Percentiles rank a stretch among this genome's conserved stretches.
Conservation (phyloP, 164 flowering plant genomes). For the Paratinospora sagittata region DNA sequence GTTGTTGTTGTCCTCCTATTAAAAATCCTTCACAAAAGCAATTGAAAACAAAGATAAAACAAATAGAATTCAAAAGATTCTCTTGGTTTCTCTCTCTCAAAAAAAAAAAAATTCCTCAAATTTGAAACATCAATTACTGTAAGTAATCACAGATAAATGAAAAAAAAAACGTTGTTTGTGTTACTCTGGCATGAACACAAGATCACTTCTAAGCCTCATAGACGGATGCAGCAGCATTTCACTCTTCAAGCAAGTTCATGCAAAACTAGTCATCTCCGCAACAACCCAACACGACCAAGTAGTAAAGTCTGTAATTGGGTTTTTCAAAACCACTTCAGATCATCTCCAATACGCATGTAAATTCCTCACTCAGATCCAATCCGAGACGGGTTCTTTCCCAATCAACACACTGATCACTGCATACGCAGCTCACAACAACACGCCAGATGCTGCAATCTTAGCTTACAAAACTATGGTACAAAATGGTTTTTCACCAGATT, state of each 20-base stretch:
- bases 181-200: not conserved
- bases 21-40: too few species aligned
- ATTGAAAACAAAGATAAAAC: too few species aligned
- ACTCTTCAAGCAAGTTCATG: slow-evolving; percentile 2
- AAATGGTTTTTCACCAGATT: slow-evolving; percentile 38
- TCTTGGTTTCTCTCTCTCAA: too few species aligned
- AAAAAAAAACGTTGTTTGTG: too few species aligned
- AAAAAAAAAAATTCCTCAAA: too few species aligned
- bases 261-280: slow-evolving; percentile 26
- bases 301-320: slow-evolving; percentile 18
- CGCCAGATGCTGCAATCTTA: slow-evolving; percentile 28
- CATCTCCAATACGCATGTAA: slow-evolving; percentile 22
- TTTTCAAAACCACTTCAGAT: slow-evolving; percentile 20
- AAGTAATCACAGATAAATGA: too few species aligned
- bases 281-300: slow-evolving; percentile 18
- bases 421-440: slow-evolving; percentile 25
- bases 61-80: too few species aligned
- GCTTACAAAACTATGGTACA: slow-evolving; percentile 24
- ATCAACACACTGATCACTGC: slow-evolving; percentile 33
- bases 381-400: slow-evolving; percentile 25
- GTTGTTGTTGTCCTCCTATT: too few species aligned
- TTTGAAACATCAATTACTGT: too few species aligned
- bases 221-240: not conserved
- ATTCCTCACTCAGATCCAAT: slow-evolving; percentile 23
- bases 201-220: not conserved